These are phyloP conservation scores for Pseudocercospora ulei DNA, from an alignment of 2,329 filamentous ascomycete species.

Conservation along the genomic window DNA sequence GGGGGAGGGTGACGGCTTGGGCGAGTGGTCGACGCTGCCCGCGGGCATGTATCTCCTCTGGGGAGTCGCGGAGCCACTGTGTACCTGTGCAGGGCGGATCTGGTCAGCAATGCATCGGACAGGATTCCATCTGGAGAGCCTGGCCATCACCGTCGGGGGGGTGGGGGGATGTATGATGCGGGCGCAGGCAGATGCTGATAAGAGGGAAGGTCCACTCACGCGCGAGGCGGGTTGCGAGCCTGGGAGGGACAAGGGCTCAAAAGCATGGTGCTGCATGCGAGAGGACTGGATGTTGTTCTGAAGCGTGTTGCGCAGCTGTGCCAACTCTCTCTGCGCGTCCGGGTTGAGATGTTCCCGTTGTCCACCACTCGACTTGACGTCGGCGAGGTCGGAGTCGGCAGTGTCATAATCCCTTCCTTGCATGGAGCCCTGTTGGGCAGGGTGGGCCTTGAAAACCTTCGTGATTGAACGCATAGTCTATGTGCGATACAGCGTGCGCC, in stretches of 20 bases:
- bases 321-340: constrained; percentile 46
- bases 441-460: constrained; percentile 16
- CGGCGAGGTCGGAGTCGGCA: constrained; percentile 13
- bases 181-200: neutral
- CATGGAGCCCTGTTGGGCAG: constrained; percentile 11
- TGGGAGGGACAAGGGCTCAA: constrained; percentile 83
- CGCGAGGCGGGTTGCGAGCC: constrained; percentile 73
- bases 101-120: constrained; percentile 8
- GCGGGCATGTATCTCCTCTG: constrained; percentile 37
- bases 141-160: constrained; percentile 12
- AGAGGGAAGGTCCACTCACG: constrained; percentile 47
- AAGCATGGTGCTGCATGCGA: constrained; percentile 76
- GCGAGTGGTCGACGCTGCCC: constrained; percentile 45
- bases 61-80: constrained; percentile 41
- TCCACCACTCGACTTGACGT: constrained; percentile 7
- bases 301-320: constrained; percentile 60
- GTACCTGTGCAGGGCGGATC: constrained; percentile 32
- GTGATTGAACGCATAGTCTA: constrained; percentile 18
- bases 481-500: neutral
- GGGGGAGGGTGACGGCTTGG: constrained; percentile 54
- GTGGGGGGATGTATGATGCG: neutral
- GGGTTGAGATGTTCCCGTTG: constrained; percentile 29
- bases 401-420: constrained; percentile 8
- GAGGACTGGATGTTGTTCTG: constrained; percentile 70
- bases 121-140: constrained; percentile 3